Evolutionary conservation across 1,284 basidiomycete species (phyloP), one percentile per base, ranked within the genome.

Genomic region (Cryptococcus amylolentus): DNA sequence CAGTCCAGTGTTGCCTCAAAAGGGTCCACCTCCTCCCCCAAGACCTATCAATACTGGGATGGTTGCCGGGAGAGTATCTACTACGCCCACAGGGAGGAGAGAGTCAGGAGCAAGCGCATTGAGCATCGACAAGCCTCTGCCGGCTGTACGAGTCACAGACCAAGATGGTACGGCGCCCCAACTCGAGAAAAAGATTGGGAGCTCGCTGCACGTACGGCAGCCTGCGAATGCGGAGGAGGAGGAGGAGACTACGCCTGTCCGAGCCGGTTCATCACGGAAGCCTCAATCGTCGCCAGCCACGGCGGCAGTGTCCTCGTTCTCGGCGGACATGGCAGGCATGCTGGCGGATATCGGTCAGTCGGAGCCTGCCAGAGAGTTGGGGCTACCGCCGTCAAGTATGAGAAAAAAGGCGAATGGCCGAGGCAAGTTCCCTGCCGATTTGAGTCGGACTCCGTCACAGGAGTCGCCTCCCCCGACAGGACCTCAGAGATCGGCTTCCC

Each of bases 281-380:
- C 51, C 40, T 12, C 39, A 23, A 39, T 52, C 61, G 10, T 62
- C 60, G 7, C 62, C 62, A 27, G 49, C 55, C 16, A 61, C 53
- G 14, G 49, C 43, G 12, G 53, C 52, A 6, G 42, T 60, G 18
- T 49, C 60, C 14, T 71, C 66, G 31, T 75, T 75, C 64, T 67
- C 67, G 12, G 64, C 71, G 52, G 70, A 75, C 49, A 70, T 77
- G 28, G 66, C 63, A n/a, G 71, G 67, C 3, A 68, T 71, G 54
- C 52, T 75, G 16, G 70, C 69, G 13, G 50, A 60, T 16, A 69
- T 72, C 41, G 69, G 71, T 0, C 65, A 69, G 39, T 56, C 58
- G 16, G 60, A 69, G 12, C 65, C 68, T 4, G 69, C 70, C 0
- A 57, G 51, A 49, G 73, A 72, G 52, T 51, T 75, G 8, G 71